Percentiles rank a stretch among this genome's conserved stretches.
Evolutionary conservation across 2,329 filamentous ascomycete species (phyloP).

Genomic region (Colletotrichum spinosum): DNA sequence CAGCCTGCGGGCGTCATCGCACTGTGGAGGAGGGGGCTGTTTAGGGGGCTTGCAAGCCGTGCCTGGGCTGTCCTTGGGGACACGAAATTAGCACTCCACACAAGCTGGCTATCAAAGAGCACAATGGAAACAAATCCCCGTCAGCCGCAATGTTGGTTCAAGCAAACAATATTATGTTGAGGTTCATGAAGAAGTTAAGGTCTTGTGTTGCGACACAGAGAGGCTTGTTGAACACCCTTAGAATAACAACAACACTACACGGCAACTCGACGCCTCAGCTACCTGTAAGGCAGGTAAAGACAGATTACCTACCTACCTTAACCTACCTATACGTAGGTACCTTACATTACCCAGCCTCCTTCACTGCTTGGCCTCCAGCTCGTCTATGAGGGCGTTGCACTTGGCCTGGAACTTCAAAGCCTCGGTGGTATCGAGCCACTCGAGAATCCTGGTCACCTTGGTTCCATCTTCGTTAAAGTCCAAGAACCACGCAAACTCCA

Average conservation of each 20-base stretch:
- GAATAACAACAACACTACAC: too few species aligned
- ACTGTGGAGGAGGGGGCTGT: constrained; percentile 30
- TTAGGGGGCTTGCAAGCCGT: neutral
- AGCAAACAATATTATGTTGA: constrained; percentile 1
- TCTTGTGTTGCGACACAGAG: too few species aligned
- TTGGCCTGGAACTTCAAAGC: neutral
- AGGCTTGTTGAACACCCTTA: too few species aligned
- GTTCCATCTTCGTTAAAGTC: constrained; percentile 20
- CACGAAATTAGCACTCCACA: constrained; percentile 6
- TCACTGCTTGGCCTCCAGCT: neutral
- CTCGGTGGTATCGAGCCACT: constrained; percentile 4
- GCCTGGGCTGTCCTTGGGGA: constrained; percentile 4
- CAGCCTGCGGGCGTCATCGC: constrained; percentile 19
- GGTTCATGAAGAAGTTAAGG: too few species aligned
- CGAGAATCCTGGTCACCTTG: neutral
- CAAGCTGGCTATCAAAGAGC: constrained; percentile 1
- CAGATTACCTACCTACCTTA: neutral
- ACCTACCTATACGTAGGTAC: neutral
- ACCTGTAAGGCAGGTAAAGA: too few species aligned
- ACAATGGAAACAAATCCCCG: neutral
- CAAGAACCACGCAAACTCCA: constrained; percentile 18
- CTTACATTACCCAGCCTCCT: too few species aligned
- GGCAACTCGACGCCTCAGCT: too few species aligned
- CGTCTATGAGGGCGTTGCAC: constrained; percentile 4
- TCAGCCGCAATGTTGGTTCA: neutral